phyloP scores from a whole-genome alignment of 2,329 filamentous ascomycete genomes.

The Pleurostoma richardsiae region DNA sequence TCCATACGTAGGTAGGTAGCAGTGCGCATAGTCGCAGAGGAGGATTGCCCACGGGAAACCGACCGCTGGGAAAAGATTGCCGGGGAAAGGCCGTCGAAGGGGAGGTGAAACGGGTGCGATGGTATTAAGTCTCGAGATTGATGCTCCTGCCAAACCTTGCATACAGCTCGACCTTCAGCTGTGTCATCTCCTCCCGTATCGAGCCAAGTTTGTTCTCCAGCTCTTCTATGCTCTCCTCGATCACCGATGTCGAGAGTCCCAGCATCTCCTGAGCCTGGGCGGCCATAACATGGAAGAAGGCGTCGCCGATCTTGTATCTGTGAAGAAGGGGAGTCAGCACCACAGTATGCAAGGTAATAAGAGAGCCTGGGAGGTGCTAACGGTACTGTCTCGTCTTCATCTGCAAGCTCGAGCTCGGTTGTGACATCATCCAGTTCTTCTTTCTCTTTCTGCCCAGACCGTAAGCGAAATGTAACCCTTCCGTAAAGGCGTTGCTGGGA shows the following conservation, averaged over 20 bases:
- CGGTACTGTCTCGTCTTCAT: constrained; percentile 92
- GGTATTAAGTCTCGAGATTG: constrained; percentile 77
- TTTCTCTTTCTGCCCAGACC: constrained; percentile 76
- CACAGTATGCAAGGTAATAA: not conserved
- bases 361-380: constrained; percentile 39
- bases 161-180: constrained; percentile 88
- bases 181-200: constrained; percentile 80
- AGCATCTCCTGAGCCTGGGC: constrained; percentile 85
- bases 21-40: no score
- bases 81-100: no score
- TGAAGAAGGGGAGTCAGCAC: not conserved
- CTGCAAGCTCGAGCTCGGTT: constrained; percentile 85
- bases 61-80: no score
- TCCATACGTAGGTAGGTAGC: no score
- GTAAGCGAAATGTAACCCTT: constrained; percentile 7
- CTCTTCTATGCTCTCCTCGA: constrained; percentile 70
- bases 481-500: no score
- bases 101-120: not conserved
- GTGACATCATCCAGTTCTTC: constrained; percentile 94
- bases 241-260: constrained; percentile 60
- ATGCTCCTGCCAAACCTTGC: constrained; percentile 94
- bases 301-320: constrained; percentile 95
- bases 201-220: constrained; percentile 72
- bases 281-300: constrained; percentile 83
- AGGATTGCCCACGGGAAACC: no score